Conservation (phyloP, 2,329 filamentous ascomycete genomes). For the Tricladium varicosporioides region DNA sequence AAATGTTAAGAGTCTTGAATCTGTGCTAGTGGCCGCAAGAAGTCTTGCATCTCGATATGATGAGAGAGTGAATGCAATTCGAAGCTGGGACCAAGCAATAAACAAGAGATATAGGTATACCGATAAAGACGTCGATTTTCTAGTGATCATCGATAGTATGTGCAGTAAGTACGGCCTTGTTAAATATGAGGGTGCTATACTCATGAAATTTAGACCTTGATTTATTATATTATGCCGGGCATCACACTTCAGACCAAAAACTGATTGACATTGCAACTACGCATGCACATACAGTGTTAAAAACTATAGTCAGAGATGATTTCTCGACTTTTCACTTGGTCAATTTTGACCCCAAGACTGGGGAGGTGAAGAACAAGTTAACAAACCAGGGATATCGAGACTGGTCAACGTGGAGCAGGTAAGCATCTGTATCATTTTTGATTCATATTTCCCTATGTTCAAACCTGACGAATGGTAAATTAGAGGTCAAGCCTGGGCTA, state of each 20-base stretch:
- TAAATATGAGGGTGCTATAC: not conserved
- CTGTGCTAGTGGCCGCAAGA: conserved; percentile 27
- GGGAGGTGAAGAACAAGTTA: conserved; percentile 35
- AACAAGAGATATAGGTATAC: conserved; percentile 16
- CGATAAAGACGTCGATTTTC: conserved; percentile 25
- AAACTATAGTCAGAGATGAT: conserved; percentile 34
- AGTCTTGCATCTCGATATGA: conserved; percentile 14
- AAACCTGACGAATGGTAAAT: not conserved
- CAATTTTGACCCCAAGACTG: conserved; percentile 39
- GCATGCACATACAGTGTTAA: conserved; percentile 35
- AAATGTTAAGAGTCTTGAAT: conserved; percentile 14
- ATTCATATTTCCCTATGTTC: not conserved
- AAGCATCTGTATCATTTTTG: not conserved
- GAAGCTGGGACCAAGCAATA: conserved; percentile 40
- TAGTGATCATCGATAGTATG: conserved; percentile 36
- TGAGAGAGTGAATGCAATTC: conserved; percentile 17
- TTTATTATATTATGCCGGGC: conserved; percentile 34
- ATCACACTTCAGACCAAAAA: conserved; percentile 28
- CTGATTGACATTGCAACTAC: conserved; percentile 34
- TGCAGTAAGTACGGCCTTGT: conserved; percentile 22
- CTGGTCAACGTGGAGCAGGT: conserved; percentile 38
- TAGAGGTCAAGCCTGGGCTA: conserved; percentile 26
- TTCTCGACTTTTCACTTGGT: conserved; percentile 39
- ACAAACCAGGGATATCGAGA: conserved; percentile 42
- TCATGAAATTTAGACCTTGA: conserved; percentile 28